Evolutionary conservation across 768 basidiomycete species (phyloP).

Genomic region (Gelatoporia subvermispora): DNA sequence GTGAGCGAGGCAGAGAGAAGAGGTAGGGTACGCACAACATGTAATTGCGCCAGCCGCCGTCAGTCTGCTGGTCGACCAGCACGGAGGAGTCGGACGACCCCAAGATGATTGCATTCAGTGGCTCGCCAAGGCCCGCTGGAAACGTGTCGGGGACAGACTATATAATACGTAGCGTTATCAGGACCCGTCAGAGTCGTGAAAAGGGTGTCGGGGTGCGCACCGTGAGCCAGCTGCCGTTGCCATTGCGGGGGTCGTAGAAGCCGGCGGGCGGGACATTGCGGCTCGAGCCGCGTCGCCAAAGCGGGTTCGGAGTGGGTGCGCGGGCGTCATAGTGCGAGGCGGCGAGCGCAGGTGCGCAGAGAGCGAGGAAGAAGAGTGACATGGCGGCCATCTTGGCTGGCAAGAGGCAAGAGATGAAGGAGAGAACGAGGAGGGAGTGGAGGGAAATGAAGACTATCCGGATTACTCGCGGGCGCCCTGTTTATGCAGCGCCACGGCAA

Average conservation of each 20-base stretch:
- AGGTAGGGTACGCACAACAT: conserved; percentile 51
- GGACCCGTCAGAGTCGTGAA: neutral
- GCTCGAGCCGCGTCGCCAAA: conserved; percentile 15
- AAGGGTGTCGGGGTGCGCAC: conserved; percentile 38
- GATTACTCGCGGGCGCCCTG: neutral
- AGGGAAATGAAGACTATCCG: neutral
- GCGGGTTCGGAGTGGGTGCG: conserved; percentile 14
- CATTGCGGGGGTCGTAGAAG: conserved; percentile 50
- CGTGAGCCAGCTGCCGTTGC: conserved; percentile 68
- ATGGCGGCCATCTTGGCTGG: conserved; percentile 24
- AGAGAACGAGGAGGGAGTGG: conserved; percentile 3
- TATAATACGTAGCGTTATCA: conserved; percentile 1
- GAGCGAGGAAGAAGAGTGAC: conserved; percentile 26
- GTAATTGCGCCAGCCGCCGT: conserved; percentile 81
- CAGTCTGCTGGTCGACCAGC: conserved; percentile 47
- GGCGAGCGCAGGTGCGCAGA: conserved; percentile 25
- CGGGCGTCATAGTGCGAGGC: conserved; percentile 6
- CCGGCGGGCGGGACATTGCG: conserved; percentile 43
- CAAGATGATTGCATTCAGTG: conserved; percentile 78
- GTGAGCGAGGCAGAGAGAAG: neutral
- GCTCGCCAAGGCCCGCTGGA: conserved; percentile 78
- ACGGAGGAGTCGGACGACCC: conserved; percentile 69
- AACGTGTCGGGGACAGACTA: conserved; percentile 54
- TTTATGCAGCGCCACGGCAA: neutral
- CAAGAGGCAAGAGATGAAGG: conserved; percentile 9